phyloP scores from a whole-genome alignment of 306 rosid genomes.

The Malus domestica region DNA sequence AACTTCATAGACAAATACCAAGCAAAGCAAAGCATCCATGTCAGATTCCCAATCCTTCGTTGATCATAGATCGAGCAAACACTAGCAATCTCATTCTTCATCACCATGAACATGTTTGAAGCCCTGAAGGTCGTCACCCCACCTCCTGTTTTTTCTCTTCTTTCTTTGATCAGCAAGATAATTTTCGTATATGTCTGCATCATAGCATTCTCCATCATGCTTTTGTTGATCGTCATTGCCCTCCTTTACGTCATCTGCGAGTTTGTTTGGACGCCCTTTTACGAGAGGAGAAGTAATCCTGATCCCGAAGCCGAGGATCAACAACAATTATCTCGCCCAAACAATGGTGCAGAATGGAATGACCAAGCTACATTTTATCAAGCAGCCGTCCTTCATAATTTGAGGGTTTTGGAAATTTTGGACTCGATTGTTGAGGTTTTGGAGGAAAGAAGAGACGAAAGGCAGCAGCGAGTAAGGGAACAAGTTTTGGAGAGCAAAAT shows the following conservation, averaged over 20 bases:
- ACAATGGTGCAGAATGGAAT: not conserved
- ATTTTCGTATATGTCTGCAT: conserved; percentile 17
- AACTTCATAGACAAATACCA: conserved; percentile 5
- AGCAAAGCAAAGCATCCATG: not conserved
- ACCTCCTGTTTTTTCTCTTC: conserved; percentile 8
- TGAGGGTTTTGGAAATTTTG: conserved; percentile 14
- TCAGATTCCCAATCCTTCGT: not conserved
- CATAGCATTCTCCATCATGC: conserved; percentile 9
- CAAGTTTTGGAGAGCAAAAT: conserved; percentile 15
- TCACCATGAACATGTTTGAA: not conserved
- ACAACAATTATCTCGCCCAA: not conserved
- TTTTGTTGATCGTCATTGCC: conserved; percentile 9
- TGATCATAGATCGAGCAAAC: not conserved
- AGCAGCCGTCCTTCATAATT: not conserved
- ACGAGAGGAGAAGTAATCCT: not conserved
- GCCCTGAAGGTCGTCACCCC: not conserved
- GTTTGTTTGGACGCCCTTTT: not conserved
- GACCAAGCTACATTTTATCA: not conserved
- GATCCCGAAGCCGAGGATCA: conserved; percentile 4
- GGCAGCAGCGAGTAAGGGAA: not conserved
- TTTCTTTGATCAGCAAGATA: not conserved
- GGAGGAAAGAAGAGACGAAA: conserved; percentile 2
- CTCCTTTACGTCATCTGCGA: conserved; percentile 5
- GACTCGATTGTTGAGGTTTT: conserved; percentile 9
- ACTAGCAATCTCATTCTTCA: not conserved